Evolutionary conservation across 2,329 filamentous ascomycete species (phyloP).

Genomic region (Diaporthe helianthi): DNA sequence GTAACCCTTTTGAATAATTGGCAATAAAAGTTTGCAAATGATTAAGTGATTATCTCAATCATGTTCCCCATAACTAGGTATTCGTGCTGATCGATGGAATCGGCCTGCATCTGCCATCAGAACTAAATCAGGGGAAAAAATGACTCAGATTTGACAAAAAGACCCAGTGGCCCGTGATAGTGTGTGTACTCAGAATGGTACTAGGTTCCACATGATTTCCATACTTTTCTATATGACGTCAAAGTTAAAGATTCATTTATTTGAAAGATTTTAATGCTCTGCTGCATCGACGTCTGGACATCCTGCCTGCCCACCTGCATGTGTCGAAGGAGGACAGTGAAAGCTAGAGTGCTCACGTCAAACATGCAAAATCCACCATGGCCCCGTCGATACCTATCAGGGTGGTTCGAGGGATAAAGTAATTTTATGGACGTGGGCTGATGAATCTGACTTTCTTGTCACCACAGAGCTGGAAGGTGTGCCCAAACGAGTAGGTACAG

Average conservation of each 20-base stretch:
- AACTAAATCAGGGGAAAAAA: background rate
- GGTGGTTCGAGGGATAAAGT: background rate
- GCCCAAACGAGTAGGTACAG: too few species aligned
- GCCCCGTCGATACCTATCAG: too few species aligned
- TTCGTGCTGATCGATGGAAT: background rate
- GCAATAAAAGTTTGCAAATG: background rate
- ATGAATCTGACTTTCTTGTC: background rate
- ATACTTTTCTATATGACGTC: constrained; percentile 8
- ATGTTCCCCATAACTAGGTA: constrained; percentile 6
- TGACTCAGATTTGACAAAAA: constrained; percentile 11
- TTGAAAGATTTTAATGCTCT: background rate
- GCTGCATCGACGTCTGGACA: background rate
- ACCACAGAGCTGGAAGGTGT: background rate
- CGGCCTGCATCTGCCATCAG: background rate
- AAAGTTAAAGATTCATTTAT: background rate
- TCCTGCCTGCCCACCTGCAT: background rate
- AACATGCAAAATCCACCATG: background rate
- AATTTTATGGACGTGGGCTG: background rate
- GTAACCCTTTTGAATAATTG: background rate
- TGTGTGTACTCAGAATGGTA: background rate
- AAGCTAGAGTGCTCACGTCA: background rate
- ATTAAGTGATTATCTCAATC: background rate
- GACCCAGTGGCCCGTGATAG: background rate
- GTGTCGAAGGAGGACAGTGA: background rate
- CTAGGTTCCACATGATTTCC: background rate